These are phyloP conservation scores for Leccinum pellstonianum DNA, from an alignment of 768 basidiomycete species.

Conservation along the genomic window DNA sequence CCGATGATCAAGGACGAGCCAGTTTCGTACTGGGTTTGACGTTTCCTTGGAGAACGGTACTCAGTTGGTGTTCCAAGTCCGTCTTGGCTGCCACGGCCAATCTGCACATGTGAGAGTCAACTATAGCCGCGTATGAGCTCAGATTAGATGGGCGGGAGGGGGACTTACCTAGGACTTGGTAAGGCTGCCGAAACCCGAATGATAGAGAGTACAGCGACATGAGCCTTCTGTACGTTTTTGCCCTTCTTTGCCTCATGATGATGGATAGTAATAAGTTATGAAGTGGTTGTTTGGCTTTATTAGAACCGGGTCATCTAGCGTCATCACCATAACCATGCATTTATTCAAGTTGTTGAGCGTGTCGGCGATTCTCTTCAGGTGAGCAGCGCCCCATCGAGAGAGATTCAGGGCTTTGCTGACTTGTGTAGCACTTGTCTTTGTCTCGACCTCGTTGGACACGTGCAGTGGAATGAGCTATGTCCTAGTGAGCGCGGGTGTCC, in stretches of 20 bases:
- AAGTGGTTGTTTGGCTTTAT: conserved; percentile 27
- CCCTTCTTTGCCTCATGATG: conserved; percentile 90
- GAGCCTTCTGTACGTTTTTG: conserved; percentile 91
- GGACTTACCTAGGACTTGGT: conserved; percentile 80
- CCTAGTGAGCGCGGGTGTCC: conserved; percentile 40
- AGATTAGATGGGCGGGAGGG: neutral
- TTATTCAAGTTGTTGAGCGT: conserved; percentile 7
- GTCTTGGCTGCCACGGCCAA: conserved; percentile 64
- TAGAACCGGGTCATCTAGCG: neutral
- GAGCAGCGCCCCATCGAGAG: neutral
- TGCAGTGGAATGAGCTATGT: conserved; percentile 74
- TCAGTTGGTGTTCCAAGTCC: conserved; percentile 74
- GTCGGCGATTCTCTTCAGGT: conserved; percentile 17
- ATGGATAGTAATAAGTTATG: neutral
- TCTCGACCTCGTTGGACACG: conserved; percentile 57
- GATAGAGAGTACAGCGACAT: conserved; percentile 87
- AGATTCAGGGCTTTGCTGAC: conserved; percentile 1
- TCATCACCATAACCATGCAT: conserved; percentile 11
- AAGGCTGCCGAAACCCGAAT: conserved; percentile 92
- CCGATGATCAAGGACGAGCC: neutral
- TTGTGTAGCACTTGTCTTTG: conserved; percentile 34
- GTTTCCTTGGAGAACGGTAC: conserved; percentile 77
- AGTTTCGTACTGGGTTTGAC: conserved; percentile 82
- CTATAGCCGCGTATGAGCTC: conserved; percentile 39
- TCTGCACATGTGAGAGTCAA: conserved; percentile 84